Base-by-base conservation (phyloP, 1,139 yeast species). In the Zygosaccharomyces pseudobailii region DNA sequence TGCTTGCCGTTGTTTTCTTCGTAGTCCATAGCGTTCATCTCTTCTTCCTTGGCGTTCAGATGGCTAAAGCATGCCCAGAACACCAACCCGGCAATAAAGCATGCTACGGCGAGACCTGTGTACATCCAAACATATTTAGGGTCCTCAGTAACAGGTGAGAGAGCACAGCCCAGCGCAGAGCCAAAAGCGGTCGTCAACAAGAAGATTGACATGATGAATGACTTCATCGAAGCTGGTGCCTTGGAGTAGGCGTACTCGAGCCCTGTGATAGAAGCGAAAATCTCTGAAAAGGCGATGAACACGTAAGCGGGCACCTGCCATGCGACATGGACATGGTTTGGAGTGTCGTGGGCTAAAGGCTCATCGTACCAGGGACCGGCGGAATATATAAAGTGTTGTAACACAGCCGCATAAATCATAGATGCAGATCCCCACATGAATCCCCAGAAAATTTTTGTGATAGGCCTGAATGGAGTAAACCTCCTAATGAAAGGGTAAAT, bases 331-430 rank as follows among this genome's bases (percentile, higher is more conserved):
- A 61, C 42, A 36, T 53, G 49, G 42, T 61, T 61, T 52, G 63
- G 24, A 8, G 80, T 71, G 35, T 66, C 65, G 63, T 71, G 53
- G 49, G 57, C 57, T 71, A 73, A 63, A 38, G 94, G 90, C 46
- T 61, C 55, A 52, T 81, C 78, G 57, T 81, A 87, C 75, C 95
- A 87, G 50, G 94, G 92, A 21, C 88, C 88, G 6, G 86, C 73
- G 42, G 69, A 64, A 71, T 88, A 88, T 54, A 89, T 82, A 62
- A 72, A 73, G 62, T 81, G 79, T 70, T 89, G 96, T 55, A 87
- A 75, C 37, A 86, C 82, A 13, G 95, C 92, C 47, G 95, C 94
- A 62, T 84, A 81, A 31, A 81, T 77, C 82, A 86, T 84, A 34
- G 95, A 77, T 36, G 75, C 60, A 5, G 89, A 68, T 46, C 84